Base-by-base conservation (phyloP, 2,329 filamentous ascomycete genomes). In the Neospermospora avenae region DNA sequence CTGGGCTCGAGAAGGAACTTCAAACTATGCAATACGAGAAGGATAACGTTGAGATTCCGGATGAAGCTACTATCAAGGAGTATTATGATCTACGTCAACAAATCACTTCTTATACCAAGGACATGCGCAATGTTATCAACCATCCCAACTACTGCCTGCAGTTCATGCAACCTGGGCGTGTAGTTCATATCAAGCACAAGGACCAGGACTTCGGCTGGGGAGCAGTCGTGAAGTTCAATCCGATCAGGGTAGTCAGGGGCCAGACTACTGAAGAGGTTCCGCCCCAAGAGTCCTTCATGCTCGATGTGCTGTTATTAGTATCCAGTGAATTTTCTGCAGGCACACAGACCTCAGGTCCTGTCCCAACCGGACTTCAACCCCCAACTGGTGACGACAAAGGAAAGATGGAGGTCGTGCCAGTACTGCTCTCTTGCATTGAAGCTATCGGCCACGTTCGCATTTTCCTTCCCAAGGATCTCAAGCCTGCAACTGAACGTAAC, bases 131-230 rank as follows among this genome's bases (percentile, higher is more conserved):
- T 52, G 92, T 98, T 42, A 95, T 98, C 65, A 96, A 91, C 69
- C 92, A 96, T 70, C 95, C 95, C 0, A 89, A 88, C 65, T 89
- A 98, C 76, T 91, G 89, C 69, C 74, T 93, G 37, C 86, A 89
- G 51, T 99, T 91, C 73, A 78, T 99, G 71, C 90, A 96, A 69
- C 82, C 88, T 13, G 95, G 95, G n/a, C 89, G 95, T 11, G 76
- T 98, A 39, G 86, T 99, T 34, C 88, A 89, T 65, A 88, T 99
- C 70, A 93, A 92, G 73, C 86, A 93, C 72, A 82, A 79, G 62
- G 87, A 89, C 25, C 77, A 85, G 63, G 92, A 98, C 73, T 99
- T 96, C 74, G 93, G 93, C 58, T 99, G 95, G 95, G 95, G 95
- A 56, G 89, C 92, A 0, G 85, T 98, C 20, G 84, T 96, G 49